Conservation (phyloP, 2,329 filamentous ascomycete genomes). For the Botrytis galanthina region DNA sequence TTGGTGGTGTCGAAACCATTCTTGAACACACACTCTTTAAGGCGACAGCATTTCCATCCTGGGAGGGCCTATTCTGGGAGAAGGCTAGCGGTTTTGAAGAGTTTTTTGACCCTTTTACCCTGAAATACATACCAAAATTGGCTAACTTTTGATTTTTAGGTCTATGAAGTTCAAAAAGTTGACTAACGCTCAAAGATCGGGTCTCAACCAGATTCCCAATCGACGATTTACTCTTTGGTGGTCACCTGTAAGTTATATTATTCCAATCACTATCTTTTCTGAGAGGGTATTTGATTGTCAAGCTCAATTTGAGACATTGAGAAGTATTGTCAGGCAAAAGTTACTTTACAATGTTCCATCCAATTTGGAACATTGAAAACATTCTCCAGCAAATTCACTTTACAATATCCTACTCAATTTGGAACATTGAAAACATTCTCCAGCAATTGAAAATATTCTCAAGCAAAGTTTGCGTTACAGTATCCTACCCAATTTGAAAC, state of each 20-base stretch:
- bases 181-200: constrained; percentile 93
- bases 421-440: no score
- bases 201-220: constrained; percentile 98
- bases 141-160: background rate
- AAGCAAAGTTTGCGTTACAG: no score
- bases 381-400: background rate
- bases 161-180: constrained; percentile 98
- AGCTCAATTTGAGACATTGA: background rate
- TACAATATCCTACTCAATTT: no score
- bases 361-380: background rate
- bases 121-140: background rate
- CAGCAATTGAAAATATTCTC: background rate
- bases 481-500: background rate
- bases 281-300: background rate
- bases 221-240: constrained; percentile 98
- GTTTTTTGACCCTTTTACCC: background rate
- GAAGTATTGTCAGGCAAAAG: background rate
- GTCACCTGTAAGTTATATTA: constrained; percentile 84
- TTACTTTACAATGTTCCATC: background rate
- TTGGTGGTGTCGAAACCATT: constrained; percentile 93
- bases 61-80: constrained; percentile 95
- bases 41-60: constrained; percentile 92
- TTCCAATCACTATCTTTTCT: background rate
- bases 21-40: constrained; percentile 96
- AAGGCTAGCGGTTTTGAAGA: constrained; percentile 49